phyloP scores from a whole-genome alignment of 768 basidiomycete species.

The Tulasnella sp. region DNA sequence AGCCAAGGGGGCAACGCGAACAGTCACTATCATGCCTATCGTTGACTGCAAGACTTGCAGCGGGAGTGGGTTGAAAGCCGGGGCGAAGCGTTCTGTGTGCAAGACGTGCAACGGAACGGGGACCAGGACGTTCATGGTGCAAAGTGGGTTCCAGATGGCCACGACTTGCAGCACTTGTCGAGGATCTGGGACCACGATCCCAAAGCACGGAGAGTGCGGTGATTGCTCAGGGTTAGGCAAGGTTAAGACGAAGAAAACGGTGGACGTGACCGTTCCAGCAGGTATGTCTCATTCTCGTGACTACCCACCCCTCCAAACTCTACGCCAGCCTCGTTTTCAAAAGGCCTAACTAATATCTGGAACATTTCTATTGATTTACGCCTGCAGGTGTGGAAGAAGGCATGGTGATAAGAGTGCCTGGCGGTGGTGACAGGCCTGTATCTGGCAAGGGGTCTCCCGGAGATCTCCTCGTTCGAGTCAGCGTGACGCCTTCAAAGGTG shows the following conservation, averaged over 20 bases:
- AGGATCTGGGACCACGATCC: conserved; percentile 73
- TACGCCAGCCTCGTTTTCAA: not conserved
- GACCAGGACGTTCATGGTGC: conserved; percentile 78
- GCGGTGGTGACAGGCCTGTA: conserved; percentile 76
- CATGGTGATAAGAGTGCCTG: conserved; percentile 76
- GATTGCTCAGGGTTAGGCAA: conserved; percentile 82
- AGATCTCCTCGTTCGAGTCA: conserved; percentile 79
- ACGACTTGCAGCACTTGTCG: conserved; percentile 78
- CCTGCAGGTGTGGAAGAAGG: conserved; percentile 86
- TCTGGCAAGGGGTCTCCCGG: conserved; percentile 70
- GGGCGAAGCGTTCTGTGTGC: conserved; percentile 76
- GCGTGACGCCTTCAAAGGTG: conserved; percentile 70
- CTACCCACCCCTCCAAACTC: not conserved
- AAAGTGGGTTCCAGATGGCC: conserved; percentile 94
- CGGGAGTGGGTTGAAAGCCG: conserved; percentile 78
- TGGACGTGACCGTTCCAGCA: conserved; percentile 77
- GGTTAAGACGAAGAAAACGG: conserved; percentile 66
- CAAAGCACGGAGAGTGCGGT: conserved; percentile 67
- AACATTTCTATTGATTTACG: not conserved
- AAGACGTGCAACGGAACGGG: conserved; percentile 77
- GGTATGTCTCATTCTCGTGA: conserved; percentile 45
- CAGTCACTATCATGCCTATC: conserved; percentile 69
- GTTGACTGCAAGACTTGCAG: conserved; percentile 77
- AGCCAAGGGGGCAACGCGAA: conserved; percentile 78
- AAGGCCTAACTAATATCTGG: not conserved